phyloP scores from a whole-genome alignment of 306 rosid genomes.

The Citrullus colocynthis region DNA sequence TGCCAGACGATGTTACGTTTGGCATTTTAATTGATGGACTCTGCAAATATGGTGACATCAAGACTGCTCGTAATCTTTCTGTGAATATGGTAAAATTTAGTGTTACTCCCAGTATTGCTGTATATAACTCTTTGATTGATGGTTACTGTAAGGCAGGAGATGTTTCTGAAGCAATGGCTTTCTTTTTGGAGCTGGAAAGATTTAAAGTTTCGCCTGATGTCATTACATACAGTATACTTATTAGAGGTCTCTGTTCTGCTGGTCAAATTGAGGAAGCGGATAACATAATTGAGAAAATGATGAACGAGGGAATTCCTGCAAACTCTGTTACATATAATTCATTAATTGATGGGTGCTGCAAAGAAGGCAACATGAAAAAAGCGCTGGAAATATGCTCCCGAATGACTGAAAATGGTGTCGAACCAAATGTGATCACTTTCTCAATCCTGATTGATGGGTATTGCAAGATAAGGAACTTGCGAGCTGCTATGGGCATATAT shows the following conservation, averaged over 20 bases:
- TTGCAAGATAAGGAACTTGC: constrained; percentile 45
- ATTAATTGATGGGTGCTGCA: constrained; percentile 47
- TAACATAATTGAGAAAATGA: constrained; percentile 32
- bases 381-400: constrained; percentile 51
- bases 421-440: constrained; percentile 47
- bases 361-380: constrained; percentile 41
- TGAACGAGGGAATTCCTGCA: constrained; percentile 20
- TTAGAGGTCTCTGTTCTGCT: constrained; percentile 30
- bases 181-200: constrained; percentile 37
- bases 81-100: constrained; percentile 42
- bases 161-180: constrained; percentile 33
- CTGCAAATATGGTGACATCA: constrained; percentile 35
- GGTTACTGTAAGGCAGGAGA: constrained; percentile 38
- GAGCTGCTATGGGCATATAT: constrained; percentile 47
- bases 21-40: constrained; percentile 39
- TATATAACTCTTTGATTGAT: constrained; percentile 48
- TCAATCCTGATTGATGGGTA: constrained; percentile 49
- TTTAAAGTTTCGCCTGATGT: constrained; percentile 28
- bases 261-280: constrained; percentile 39
- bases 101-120: constrained; percentile 34
- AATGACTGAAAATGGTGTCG: constrained; percentile 43
- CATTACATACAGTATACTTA: constrained; percentile 46
- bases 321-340: constrained; percentile 47
- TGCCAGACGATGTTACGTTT: constrained; percentile 44
- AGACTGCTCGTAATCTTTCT: constrained; percentile 29